Conservation (phyloP, 2,329 filamentous ascomycete species). For the Paraphoma chrysanthemicola region DNA sequence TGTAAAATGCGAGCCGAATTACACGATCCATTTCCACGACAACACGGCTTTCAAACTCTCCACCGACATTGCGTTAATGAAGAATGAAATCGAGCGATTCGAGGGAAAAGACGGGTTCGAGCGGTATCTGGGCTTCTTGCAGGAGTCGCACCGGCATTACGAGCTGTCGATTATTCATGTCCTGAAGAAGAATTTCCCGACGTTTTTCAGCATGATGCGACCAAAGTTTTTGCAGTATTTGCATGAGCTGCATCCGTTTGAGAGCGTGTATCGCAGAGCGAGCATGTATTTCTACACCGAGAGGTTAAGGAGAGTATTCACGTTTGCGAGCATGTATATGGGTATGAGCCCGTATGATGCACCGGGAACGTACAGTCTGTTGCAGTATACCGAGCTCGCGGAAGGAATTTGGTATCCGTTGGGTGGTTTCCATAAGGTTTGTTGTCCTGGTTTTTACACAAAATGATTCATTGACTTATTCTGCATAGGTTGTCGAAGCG, state of each 20-base stretch:
- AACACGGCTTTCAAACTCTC: slow-evolving; percentile 68
- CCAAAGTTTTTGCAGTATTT: slow-evolving; percentile 66
- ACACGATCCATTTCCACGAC: slow-evolving; percentile 76
- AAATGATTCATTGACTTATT: slow-evolving; percentile 13
- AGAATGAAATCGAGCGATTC: slow-evolving; percentile 72
- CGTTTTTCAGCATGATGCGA: slow-evolving; percentile 63
- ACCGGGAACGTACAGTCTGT: slow-evolving; percentile 74
- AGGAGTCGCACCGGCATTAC: slow-evolving; percentile 73
- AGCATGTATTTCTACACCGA: slow-evolving; percentile 74
- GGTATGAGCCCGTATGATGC: slow-evolving; percentile 81
- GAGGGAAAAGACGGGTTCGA: slow-evolving; percentile 75
- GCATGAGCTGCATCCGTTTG: slow-evolving; percentile 71
- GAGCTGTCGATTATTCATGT: slow-evolving; percentile 72
- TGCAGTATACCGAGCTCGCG: slow-evolving; percentile 77
- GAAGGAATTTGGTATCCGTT: slow-evolving; percentile 80
- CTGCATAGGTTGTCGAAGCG: slow-evolving; percentile 59
- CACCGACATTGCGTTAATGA: slow-evolving; percentile 75
- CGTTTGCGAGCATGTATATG: slow-evolving; percentile 84
- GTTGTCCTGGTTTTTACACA: neutral
- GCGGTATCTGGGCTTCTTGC: slow-evolving; percentile 71
- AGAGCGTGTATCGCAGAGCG: slow-evolving; percentile 72
- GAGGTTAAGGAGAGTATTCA: slow-evolving; percentile 72
- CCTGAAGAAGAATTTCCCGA: slow-evolving; percentile 71
- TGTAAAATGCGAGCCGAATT: slow-evolving; percentile 77
- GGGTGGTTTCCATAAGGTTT: slow-evolving; percentile 72